These are phyloP conservation scores for Prunus persica DNA, from an alignment of 306 rosid species.

Conservation along the genomic window DNA sequence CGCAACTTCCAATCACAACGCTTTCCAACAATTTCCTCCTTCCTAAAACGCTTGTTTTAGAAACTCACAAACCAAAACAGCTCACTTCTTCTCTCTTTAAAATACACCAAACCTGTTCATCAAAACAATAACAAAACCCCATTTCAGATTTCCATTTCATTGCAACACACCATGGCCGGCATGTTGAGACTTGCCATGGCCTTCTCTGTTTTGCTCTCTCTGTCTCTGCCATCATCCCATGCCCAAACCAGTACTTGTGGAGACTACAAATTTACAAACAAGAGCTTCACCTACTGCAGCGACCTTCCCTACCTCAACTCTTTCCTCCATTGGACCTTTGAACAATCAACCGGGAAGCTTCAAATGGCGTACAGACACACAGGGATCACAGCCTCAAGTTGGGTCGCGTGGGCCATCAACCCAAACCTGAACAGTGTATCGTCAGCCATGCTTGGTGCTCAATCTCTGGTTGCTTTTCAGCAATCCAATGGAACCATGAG, in stretches of 20 bases:
- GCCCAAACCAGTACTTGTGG: constrained; percentile 34
- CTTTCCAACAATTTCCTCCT: neutral
- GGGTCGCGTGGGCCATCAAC: constrained; percentile 81
- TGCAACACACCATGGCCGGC: constrained; percentile 26
- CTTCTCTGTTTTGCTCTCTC: constrained; percentile 25
- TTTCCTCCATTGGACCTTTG: constrained; percentile 59
- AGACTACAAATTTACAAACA: constrained; percentile 25
- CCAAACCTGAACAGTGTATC: neutral
- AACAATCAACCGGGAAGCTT: constrained; percentile 32
- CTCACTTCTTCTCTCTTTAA: neutral
- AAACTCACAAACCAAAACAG: neutral
- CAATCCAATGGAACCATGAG: constrained; percentile 24
- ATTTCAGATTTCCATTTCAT: neutral
- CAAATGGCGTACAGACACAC: constrained; percentile 54
- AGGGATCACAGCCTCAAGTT: constrained; percentile 31
- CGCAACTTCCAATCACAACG: neutral
- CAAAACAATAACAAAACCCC: neutral
- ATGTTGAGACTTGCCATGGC: constrained; percentile 30
- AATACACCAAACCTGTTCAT: too few species aligned
- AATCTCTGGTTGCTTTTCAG: constrained; percentile 48
- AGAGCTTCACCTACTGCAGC: constrained; percentile 28
- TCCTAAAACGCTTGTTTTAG: too few species aligned
- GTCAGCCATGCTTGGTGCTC: constrained; percentile 49
- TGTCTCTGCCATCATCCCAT: constrained; percentile 23
- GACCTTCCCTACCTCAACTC: constrained; percentile 50